Evolutionary conservation across 306 rosid species (phyloP).

Genomic region (Aeschynomene evenia): DNA sequence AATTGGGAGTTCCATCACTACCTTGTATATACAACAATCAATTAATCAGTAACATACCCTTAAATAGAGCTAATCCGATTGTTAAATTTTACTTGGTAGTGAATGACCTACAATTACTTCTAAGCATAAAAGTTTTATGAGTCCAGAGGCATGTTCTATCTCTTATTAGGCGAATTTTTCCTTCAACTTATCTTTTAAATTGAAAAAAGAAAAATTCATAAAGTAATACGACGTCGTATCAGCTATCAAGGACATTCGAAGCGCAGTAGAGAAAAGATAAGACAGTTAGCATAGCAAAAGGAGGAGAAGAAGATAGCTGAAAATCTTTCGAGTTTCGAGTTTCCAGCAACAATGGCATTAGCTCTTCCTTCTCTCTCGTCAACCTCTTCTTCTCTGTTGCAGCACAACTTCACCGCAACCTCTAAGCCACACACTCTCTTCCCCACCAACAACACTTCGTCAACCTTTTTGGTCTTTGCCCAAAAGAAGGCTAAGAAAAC

Average conservation of each 20-base stretch:
- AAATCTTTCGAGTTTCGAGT: not conserved
- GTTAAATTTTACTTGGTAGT: too few species aligned
- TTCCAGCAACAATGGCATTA: constrained; percentile 57
- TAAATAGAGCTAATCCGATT: too few species aligned
- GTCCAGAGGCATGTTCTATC: too few species aligned
- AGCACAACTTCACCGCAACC: constrained; percentile 42
- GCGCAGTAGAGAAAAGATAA: constrained; percentile 28
- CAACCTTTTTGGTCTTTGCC: constrained; percentile 49
- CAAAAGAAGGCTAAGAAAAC: constrained; percentile 77
- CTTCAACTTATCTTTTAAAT: too few species aligned
- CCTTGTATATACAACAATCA: too few species aligned
- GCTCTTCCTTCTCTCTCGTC: constrained; percentile 62
- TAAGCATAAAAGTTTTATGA: too few species aligned
- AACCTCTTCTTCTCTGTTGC: constrained; percentile 51
- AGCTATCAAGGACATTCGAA: not conserved
- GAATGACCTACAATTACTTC: too few species aligned
- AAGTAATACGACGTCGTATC: not conserved
- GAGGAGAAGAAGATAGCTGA: not conserved
- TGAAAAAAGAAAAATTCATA: too few species aligned
- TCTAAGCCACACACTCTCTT: constrained; percentile 39
- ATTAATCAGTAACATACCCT: too few species aligned
- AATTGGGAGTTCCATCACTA: too few species aligned
- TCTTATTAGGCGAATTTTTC: too few species aligned
- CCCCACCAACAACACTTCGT: constrained; percentile 28
- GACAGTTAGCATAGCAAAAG: not conserved